Base-by-base conservation (phyloP, 2,329 filamentous ascomycete species). In the Cytospora paraplurivora region DNA sequence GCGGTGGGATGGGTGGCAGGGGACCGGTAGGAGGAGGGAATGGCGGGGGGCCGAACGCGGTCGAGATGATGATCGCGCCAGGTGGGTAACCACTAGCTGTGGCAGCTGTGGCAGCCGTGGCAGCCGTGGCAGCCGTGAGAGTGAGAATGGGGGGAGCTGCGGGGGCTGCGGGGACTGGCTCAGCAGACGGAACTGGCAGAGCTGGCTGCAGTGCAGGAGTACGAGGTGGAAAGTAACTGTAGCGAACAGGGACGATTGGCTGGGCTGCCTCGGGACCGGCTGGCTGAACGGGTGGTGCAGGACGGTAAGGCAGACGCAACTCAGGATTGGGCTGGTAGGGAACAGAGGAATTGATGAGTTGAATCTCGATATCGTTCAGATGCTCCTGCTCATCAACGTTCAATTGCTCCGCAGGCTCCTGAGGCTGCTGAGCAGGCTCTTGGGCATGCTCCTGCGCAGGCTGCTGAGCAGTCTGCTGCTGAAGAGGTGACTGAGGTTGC, bases 11-110 rank as follows among this genome's bases (percentile, higher is more conserved):
- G 27, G 13, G 34, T 7, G 37, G 52, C 21, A 63, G 37, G 34
- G 59, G 56, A 33, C n/a, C 13, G 13, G 33, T 27, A 8, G 56
- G 51, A 57, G 47, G 44, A 2, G 49, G 37, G 41, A 21, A 38
- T 17, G 58, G 62, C 4, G 54, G 33, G 27, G 38, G 38, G 17
- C 38, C 62, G 27, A 21, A 19, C 32, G 41, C 41, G 15, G 44
- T 47, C 44, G 44, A 19, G 4, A 47, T 19, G 11, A 47, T 47
- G 15, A 19, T 47, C n/a, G 44, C 44, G 44, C 44, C 44, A 19
- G 44, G 44, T 21, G 44, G 44, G n/a, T 19, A 47, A 10, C 11
- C 44, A 47, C 15, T n/a, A 47, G 8, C 44, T 21, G 21, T 15
- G 41, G 15, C 15, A n/a, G 41, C 11, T 8, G 17, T 3, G 41